Conservation (phyloP, 2,329 filamentous ascomycete species). For the Nannizziopsis barbatae region DNA sequence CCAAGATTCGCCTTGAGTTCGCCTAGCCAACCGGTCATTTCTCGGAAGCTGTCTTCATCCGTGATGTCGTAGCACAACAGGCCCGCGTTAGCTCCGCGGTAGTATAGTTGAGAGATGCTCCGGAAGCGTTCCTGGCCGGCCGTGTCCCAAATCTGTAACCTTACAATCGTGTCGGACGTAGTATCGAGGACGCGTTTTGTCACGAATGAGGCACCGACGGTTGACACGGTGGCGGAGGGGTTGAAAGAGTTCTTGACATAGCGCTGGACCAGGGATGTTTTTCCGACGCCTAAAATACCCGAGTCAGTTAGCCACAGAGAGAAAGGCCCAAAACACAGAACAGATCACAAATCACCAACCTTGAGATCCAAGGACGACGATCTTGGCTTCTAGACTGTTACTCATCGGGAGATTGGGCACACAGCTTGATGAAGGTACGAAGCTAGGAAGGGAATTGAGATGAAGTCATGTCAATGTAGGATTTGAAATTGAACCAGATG, state of each 20-base stretch:
- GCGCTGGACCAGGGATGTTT: constrained; percentile 42
- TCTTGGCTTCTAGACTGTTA: constrained; percentile 42
- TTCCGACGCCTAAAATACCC: constrained; percentile 37
- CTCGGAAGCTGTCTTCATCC: constrained; percentile 68
- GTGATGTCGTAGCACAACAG: constrained; percentile 94
- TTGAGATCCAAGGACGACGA: constrained; percentile 43
- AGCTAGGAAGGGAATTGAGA: neutral
- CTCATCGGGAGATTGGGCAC: constrained; percentile 26
- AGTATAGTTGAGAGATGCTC: constrained; percentile 89
- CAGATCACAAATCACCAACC: constrained; percentile 24
- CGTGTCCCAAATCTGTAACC: constrained; percentile 95
- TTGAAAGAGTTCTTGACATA: constrained; percentile 39
- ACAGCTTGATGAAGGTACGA: neutral
- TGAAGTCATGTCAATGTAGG: no score
- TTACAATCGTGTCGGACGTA: constrained; percentile 73
- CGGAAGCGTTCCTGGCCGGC: constrained; percentile 92
- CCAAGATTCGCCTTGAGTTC: constrained; percentile 68
- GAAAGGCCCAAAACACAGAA: no score
- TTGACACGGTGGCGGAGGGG: constrained; percentile 43
- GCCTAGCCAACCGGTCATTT: constrained; percentile 84
- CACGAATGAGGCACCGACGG: constrained; percentile 70
- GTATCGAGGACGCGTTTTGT: constrained; percentile 71
- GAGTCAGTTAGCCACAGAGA: no score
- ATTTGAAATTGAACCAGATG: no score
- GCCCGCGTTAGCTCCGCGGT: constrained; percentile 86